These are phyloP conservation scores for Drechslerella dactyloides DNA, from an alignment of 2,329 filamentous ascomycete genomes.

Conservation along the genomic window DNA sequence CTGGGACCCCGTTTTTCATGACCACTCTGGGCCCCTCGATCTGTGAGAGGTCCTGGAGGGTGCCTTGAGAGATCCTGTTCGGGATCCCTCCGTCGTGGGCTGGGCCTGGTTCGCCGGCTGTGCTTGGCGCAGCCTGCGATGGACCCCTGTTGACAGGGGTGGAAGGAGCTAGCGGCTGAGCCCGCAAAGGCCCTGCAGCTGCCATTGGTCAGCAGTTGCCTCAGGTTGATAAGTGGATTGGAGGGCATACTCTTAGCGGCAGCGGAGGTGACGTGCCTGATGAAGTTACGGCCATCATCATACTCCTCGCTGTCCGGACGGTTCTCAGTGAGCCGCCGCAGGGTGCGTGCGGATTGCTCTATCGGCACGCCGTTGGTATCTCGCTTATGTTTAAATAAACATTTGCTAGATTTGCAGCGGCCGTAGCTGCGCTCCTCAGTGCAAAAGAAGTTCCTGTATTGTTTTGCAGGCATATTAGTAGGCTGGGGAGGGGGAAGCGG, in stretches of 20 bases:
- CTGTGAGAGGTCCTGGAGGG: too few relatives aligned
- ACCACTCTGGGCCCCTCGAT: too few relatives aligned
- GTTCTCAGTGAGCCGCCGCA: not conserved
- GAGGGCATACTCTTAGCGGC: not conserved
- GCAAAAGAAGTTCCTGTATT: conserved; percentile 6
- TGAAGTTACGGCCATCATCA: not conserved
- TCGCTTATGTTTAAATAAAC: conserved; percentile 6
- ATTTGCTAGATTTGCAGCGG: conserved; percentile 12
- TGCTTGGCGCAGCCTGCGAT: too few relatives aligned
- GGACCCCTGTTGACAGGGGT: too few relatives aligned
- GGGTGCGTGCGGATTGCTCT: not conserved
- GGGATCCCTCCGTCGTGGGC: too few relatives aligned
- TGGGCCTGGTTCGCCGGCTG: too few relatives aligned
- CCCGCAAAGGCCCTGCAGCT: not conserved
- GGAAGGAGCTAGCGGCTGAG: not conserved
- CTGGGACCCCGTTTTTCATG: too few relatives aligned
- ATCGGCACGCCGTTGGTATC: conserved; percentile 8
- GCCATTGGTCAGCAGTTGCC: not conserved
- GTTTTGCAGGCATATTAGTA: not conserved
- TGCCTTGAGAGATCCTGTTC: too few relatives aligned
- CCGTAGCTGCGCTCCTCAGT: conserved; percentile 6
- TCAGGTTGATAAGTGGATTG: not conserved
- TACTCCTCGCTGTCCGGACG: not conserved
- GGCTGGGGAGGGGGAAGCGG: not conserved
- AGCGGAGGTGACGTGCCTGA: not conserved